These are phyloP conservation scores for Selenicereus undatus DNA, from an alignment of 148 eudicot genomes.

Conservation along the genomic window DNA sequence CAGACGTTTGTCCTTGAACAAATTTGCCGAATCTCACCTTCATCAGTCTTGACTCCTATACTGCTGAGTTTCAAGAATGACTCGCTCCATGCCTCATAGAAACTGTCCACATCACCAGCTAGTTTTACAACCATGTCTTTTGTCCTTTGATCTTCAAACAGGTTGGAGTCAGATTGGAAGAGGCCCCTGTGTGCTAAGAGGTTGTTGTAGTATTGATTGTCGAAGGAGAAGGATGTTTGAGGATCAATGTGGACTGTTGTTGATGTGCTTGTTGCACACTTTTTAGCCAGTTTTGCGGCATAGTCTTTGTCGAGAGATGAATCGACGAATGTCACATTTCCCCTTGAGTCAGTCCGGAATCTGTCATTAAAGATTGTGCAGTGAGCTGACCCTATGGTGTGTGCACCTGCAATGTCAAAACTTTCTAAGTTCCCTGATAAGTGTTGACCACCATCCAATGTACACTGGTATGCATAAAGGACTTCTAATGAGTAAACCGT, in stretches of 20 bases:
- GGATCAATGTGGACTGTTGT: conserved; percentile 50
- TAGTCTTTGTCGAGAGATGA: conserved; percentile 46
- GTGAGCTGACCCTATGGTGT: conserved; percentile 75
- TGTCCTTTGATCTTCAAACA: conserved; percentile 46
- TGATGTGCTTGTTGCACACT: conserved; percentile 36
- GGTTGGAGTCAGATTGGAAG: conserved; percentile 56
- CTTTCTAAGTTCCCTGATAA: not conserved
- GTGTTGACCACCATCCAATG: not conserved
- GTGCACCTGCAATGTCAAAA: conserved; percentile 51
- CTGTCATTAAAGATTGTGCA: conserved; percentile 59
- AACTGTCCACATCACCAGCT: conserved; percentile 35
- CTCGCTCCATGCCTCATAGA: conserved; percentile 43
- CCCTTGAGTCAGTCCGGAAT: conserved; percentile 37
- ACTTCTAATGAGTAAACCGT: not conserved
- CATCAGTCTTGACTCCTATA: conserved; percentile 44
- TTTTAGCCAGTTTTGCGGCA: conserved; percentile 39
- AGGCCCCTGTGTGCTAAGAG: conserved; percentile 47
- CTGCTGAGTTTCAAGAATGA: conserved; percentile 51
- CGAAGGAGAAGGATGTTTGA: conserved; percentile 44
- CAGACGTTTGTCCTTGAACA: conserved; percentile 42
- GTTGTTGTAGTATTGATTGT: conserved; percentile 54
- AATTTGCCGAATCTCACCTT: conserved; percentile 52
- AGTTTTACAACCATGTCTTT: conserved; percentile 35
- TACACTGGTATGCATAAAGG: no score
- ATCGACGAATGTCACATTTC: conserved; percentile 49